Percentiles rank a stretch among this genome's conserved stretches.
Conservation (phyloP, 192 early-diverging fungal genomes). For the Linnemannia zychae region DNA sequence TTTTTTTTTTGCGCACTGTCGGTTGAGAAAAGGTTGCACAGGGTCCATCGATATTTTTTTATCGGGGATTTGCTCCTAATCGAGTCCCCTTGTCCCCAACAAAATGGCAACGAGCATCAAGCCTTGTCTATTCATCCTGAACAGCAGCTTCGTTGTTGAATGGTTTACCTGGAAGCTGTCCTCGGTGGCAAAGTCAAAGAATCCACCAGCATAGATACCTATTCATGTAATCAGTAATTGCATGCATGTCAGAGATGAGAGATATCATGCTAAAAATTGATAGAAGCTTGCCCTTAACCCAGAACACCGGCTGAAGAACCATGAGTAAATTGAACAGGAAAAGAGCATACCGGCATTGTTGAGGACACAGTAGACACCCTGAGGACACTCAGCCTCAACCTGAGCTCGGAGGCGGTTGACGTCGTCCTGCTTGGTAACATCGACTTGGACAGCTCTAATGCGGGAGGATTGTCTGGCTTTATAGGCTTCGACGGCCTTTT, state of each 20-base stretch:
- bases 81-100: constrained; percentile 7
- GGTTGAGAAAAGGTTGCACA: not conserved
- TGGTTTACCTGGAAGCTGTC: constrained; percentile 44
- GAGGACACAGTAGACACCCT: constrained; percentile 51
- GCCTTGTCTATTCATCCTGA: not conserved
- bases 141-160: not conserved
- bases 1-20: too few species aligned
- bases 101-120: not conserved
- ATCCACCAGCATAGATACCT: constrained; percentile 54
- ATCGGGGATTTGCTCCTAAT: not conserved
- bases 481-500: constrained; percentile 31
- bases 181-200: constrained; percentile 45
- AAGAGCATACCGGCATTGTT: constrained; percentile 47
- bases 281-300: not conserved
- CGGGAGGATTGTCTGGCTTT: constrained; percentile 38
- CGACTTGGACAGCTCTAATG: constrained; percentile 39
- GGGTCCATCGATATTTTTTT: not conserved
- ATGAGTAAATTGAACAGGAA: not conserved
- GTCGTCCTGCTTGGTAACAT: constrained; percentile 53
- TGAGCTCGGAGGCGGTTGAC: constrained; percentile 41
- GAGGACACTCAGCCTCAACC: constrained; percentile 46
- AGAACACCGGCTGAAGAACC: not conserved
- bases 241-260: not conserved
- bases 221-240: not conserved
- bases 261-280: not conserved